Percentiles rank a stretch among this genome's conserved stretches.
phyloP scores from a whole-genome alignment of 306 rosid genomes.

The Morella rubra region DNA sequence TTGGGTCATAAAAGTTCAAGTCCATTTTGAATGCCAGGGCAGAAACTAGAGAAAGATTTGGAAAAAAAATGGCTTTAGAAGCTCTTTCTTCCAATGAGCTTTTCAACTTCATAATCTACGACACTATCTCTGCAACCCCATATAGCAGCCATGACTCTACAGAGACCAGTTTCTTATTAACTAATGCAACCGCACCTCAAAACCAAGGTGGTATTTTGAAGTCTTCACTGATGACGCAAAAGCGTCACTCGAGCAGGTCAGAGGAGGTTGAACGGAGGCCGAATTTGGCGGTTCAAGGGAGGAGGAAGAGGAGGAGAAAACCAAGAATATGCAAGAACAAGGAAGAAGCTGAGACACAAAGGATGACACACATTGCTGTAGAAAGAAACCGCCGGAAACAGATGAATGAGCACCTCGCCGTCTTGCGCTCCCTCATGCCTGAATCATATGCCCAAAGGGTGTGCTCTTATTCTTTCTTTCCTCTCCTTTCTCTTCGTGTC shows the following conservation, averaged over 20 bases:
- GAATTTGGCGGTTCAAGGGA: conserved; percentile 36
- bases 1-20: not conserved
- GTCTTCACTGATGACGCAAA: conserved; percentile 1
- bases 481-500: not conserved
- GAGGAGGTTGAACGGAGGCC: conserved; percentile 22
- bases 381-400: conserved; percentile 89
- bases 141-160: conserved; percentile 37
- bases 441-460: conserved; percentile 90
- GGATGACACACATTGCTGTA: conserved; percentile 91
- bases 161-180: conserved; percentile 29
- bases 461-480: conserved; percentile 23
- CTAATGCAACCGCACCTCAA: conserved; percentile 25
- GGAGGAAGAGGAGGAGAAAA: conserved; percentile 76
- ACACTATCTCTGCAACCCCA: conserved; percentile 74
- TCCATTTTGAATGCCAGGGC: not conserved
- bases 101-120: conserved; percentile 73
- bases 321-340: conserved; percentile 76
- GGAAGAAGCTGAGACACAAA: conserved; percentile 90
- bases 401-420: conserved; percentile 89
- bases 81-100: conserved; percentile 62
- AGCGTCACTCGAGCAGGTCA: conserved; percentile 24
- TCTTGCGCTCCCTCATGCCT: conserved; percentile 89
- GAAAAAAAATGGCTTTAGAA: conserved; percentile 57
- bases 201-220: conserved; percentile 18
- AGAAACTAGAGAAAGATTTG: not conserved